Conservation (phyloP, 2,329 filamentous ascomycete species). For the Fusarium pseudocircinatum region DNA sequence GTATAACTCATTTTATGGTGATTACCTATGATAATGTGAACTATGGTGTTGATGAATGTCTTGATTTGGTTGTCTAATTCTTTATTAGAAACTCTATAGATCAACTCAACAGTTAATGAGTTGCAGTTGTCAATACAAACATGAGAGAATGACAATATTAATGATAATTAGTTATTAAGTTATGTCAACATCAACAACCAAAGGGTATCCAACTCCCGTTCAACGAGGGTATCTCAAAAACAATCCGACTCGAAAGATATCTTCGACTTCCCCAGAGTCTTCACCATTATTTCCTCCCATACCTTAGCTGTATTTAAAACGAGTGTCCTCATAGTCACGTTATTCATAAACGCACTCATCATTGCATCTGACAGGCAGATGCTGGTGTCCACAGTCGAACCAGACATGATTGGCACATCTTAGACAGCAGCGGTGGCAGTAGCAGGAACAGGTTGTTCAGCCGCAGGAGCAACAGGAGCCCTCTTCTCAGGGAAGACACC, state of each 20-base stretch:
- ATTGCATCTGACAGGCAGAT: background rate
- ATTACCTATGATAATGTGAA: background rate
- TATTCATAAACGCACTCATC: background rate
- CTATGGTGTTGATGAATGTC: background rate
- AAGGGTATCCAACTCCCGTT: conserved; percentile 29
- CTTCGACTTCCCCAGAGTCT: background rate
- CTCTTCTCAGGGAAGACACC: conserved; percentile 59
- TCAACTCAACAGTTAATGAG: background rate
- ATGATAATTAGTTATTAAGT: conserved; percentile 30
- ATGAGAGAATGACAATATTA: background rate
- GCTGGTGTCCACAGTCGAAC: background rate
- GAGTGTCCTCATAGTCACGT: background rate
- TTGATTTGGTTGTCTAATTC: background rate
- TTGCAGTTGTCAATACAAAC: background rate
- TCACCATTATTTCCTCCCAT: background rate
- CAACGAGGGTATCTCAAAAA: conserved; percentile 38
- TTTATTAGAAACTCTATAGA: background rate
- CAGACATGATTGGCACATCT: background rate
- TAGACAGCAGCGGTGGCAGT: conserved; percentile 25
- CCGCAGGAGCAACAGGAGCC: conserved; percentile 26
- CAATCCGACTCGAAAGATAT: background rate
- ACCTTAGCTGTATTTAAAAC: background rate
- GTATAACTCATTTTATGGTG: too few species aligned
- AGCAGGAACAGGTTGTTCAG: conserved; percentile 13
- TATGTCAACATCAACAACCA: background rate